Percentiles rank a stretch among this genome's conserved stretches.
Conservation (phyloP, 2,329 filamentous ascomycete genomes). For the Acephala macrosclerotiorum region DNA sequence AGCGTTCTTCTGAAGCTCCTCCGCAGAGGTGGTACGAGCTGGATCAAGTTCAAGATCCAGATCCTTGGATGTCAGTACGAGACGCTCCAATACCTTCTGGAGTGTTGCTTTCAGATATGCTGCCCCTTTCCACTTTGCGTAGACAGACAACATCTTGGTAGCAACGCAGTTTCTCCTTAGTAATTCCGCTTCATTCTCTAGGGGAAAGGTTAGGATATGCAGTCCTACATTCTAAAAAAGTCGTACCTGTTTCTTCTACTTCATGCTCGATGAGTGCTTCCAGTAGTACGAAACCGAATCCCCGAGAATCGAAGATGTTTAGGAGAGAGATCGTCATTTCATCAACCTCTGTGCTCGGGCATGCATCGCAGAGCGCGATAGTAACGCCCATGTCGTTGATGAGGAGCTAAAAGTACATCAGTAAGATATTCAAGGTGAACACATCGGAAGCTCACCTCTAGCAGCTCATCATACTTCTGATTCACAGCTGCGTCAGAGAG, state of each 20-base stretch:
- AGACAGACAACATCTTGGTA: conserved; percentile 76
- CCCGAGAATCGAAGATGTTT: conserved; percentile 74
- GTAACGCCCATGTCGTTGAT: conserved; percentile 69
- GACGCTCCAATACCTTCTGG: conserved; percentile 70
- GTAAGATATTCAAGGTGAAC: conserved; percentile 16
- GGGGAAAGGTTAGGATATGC: conserved; percentile 19
- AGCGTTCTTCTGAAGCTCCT: conserved; percentile 72
- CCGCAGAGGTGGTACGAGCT: conserved; percentile 62
- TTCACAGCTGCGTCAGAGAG: conserved; percentile 71
- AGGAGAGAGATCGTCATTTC: conserved; percentile 72
- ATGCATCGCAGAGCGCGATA: conserved; percentile 69
- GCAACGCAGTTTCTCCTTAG: conserved; percentile 73
- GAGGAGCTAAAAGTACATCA: conserved; percentile 54
- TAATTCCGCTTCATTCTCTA: conserved; percentile 74
- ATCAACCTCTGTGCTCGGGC: conserved; percentile 72
- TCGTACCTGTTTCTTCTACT: conserved; percentile 68
- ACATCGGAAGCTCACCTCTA: conserved; percentile 54
- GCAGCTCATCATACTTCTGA: conserved; percentile 72
- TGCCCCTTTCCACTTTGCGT: conserved; percentile 75
- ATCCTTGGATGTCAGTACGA: conserved; percentile 72
- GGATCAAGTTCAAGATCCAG: conserved; percentile 74
- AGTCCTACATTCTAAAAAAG: neutral
- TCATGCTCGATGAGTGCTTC: conserved; percentile 74
- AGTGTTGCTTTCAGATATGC: conserved; percentile 69
- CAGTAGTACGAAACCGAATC: conserved; percentile 67